These are phyloP conservation scores for Xylaria polymorpha DNA, from an alignment of 2,329 filamentous ascomycete species.

Conservation along the genomic window DNA sequence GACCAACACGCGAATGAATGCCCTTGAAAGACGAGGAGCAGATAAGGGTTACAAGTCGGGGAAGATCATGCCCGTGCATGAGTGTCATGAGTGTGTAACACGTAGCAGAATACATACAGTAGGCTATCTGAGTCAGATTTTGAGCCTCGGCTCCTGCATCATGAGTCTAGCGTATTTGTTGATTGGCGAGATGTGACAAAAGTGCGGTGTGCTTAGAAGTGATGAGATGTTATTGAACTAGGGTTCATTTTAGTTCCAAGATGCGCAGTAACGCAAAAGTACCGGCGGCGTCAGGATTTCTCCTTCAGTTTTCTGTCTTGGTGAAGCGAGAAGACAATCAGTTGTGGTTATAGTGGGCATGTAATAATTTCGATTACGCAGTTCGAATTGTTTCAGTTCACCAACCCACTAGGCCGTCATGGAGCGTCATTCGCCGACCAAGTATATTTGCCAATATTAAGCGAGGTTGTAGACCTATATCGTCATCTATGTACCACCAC, in stretches of 20 bases:
- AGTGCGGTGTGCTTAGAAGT: conserved; percentile 37
- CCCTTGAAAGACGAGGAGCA: conserved; percentile 6
- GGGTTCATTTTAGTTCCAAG: not conserved
- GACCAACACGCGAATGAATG: conserved; percentile 5
- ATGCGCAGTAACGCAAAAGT: not conserved
- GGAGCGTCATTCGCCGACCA: conserved; percentile 24
- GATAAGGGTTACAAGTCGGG: conserved; percentile 24
- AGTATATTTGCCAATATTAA: conserved; percentile 24
- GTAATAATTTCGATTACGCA: conserved; percentile 9
- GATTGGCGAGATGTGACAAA: conserved; percentile 33
- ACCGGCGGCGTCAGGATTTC: not conserved
- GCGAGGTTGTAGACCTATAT: conserved; percentile 27
- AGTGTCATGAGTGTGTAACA: conserved; percentile 1
- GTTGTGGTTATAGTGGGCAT: not conserved
- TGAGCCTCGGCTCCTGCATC: conserved; percentile 14
- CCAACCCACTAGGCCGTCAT: conserved; percentile 16
- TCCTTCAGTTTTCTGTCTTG: not conserved
- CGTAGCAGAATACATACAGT: not conserved
- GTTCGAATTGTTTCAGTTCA: conserved; percentile 29
- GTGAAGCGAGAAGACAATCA: conserved; percentile 6
- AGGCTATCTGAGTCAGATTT: conserved; percentile 39
- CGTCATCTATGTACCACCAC: conserved; percentile 7
- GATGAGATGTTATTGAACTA: conserved; percentile 21
- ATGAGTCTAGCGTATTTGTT: not conserved
- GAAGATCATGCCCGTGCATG: not conserved